These are phyloP conservation scores for Nepenthes mirabilis DNA, from an alignment of 148 eudicot species.

Conservation along the genomic window DNA sequence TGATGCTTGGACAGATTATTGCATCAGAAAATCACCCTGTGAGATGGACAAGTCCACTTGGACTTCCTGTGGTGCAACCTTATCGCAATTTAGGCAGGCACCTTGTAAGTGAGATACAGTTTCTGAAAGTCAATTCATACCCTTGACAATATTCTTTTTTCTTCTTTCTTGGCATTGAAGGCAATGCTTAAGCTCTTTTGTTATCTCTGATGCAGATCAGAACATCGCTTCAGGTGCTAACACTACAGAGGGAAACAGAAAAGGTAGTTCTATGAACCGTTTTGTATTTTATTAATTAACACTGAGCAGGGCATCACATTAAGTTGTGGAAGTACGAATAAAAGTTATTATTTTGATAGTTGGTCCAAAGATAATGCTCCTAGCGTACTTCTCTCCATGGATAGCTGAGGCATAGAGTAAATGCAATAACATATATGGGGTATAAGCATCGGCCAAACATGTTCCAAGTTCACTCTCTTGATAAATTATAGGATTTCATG, in stretches of 20 bases:
- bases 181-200: neutral
- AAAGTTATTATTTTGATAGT: no score
- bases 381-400: no score
- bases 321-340: no score
- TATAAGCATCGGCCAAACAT: no score
- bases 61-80: slow-evolving; percentile 99
- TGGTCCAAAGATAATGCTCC: no score
- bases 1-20: slow-evolving; percentile 43
- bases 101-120: slow-evolving; percentile 36
- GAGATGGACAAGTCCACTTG: slow-evolving; percentile 87
- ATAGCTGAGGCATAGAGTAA: neutral
- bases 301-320: no score
- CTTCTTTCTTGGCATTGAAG: neutral
- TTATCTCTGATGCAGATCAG: slow-evolving; percentile 41
- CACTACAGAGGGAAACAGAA: slow-evolving; percentile 75
- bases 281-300: neutral
- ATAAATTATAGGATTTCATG: no score
- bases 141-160: neutral
- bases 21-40: slow-evolving; percentile 86
- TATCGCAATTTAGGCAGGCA: slow-evolving; percentile 57
- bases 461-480: no score
- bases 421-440: no score
- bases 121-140: neutral
- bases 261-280: slow-evolving; percentile 32
- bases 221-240: slow-evolving; percentile 84